Evolutionary conservation across 495 filamentous ascomycete genomes (phyloP), one percentile per base, ranked within the genome.

Genomic region (Podospora australis): DNA sequence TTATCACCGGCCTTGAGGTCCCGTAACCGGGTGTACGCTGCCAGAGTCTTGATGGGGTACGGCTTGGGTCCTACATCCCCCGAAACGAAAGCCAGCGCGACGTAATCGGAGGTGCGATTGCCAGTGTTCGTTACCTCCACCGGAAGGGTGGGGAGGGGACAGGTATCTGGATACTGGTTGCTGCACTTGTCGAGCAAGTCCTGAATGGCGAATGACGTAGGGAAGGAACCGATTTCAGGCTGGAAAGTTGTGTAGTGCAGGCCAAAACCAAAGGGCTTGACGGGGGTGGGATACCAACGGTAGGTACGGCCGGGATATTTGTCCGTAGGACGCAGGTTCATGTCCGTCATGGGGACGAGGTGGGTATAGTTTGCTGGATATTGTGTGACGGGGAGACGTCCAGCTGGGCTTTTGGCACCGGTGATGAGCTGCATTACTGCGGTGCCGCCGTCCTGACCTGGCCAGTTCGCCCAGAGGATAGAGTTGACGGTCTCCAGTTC

Each of bases 31-130:
- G 71, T 68, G 48, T 82, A 88, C 0, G 77, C 71, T 3, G 78
- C 79, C 0, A 87, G 69, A 57, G 73, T 74, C 61, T 86, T 86
- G 49, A 77, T 77, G 6, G 84, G 82, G 44, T 78, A 68, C 3
- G 83, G 84, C 42, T 57, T 52, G 0, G 82, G 83, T 0, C 84
- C 84, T 34, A 68, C 67, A 4, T 70, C 70, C 2, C 73, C 78
- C 17, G 75, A 67, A 13, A 75, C 51, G 58, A 82, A 87, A 0
- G 63, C 65, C 39, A 87, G 68, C 6, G 70, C 74, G 0, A 80
- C 77, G 49, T 79, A 87, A 57, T 83, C 80, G 0, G 81, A 84
- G 0, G 60, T 62, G 1, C 57, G 56, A 1, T 64, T 57, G 4
- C 83, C 83, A 0, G 74, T 76, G 60, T 88, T 86, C 0, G 44